A percentile compares a stretch with the other conserved stretches of the same genome.
Evolutionary conservation across 495 filamentous ascomycete genomes (phyloP).

Genomic region (Rostrohypoxylon terebratum): DNA sequence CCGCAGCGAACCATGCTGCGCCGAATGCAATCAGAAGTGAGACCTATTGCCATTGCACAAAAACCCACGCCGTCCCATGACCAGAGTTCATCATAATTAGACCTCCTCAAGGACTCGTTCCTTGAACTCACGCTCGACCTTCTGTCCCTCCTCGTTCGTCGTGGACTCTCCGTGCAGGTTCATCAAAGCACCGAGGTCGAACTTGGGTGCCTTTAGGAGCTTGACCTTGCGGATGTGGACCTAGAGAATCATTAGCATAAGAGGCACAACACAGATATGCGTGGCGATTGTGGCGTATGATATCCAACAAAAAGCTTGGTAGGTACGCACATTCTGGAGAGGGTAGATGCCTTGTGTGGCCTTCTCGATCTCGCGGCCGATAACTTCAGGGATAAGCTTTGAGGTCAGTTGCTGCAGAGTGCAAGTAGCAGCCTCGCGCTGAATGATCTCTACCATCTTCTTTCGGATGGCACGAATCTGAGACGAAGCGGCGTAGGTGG

Average conservation of each 20-base stretch:
- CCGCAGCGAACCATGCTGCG: conserved; percentile 64
- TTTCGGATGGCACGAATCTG: conserved; percentile 97
- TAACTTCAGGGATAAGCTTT: conserved; percentile 99
- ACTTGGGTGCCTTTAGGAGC: conserved; percentile 97
- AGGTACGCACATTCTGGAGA: conserved; percentile 87
- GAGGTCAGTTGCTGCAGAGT: conserved; percentile 92
- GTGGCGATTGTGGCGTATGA: conserved; percentile 46
- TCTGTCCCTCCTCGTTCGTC: conserved; percentile 96
- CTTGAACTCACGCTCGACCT: conserved; percentile 99
- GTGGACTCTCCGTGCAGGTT: conserved; percentile 95
- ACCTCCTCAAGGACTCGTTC: conserved; percentile 93
- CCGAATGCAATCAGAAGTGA: conserved; percentile 68
- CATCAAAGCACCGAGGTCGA: conserved; percentile 96
- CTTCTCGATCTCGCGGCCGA: conserved; percentile 99
- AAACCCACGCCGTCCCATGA: conserved; percentile 63
- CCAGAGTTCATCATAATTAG: conserved; percentile 68
- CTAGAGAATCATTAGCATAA: conserved; percentile 60
- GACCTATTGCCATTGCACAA: conserved; percentile 65
- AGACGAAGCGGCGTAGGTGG: conserved; percentile 93
- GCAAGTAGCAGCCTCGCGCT: conserved; percentile 93
- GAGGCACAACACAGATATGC: neutral
- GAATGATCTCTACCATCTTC: conserved; percentile 99
- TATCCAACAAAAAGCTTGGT: conserved; percentile 18
- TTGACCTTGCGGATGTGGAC: conserved; percentile 99
- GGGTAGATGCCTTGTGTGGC: conserved; percentile 99